Base-by-base conservation (phyloP, 352 stramenopile genomes). In the Globisporangium perplexum region DNA sequence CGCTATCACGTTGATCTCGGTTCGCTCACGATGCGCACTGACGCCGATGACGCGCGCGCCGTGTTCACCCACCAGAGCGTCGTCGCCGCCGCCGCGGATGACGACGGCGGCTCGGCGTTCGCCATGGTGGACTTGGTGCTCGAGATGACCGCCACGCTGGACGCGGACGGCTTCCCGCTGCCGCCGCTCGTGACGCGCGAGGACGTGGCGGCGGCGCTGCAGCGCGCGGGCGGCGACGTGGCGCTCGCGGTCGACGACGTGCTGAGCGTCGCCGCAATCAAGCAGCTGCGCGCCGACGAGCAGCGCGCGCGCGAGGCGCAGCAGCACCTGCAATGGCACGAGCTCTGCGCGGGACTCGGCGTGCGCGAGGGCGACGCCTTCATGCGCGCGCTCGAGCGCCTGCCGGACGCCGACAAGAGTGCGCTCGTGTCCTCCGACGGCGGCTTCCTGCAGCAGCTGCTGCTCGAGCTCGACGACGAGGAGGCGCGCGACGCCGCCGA, bases 371-470 rank as follows among this genome's bases (percentile, higher is more conserved):
- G 68, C 63, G 71, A 74, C 24, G 71, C 66, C 15, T 86, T 90
- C 52, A 56, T 90, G 30, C 33, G 49, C n/a, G 63, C 74, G 5
- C 39, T 88, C 1, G 56, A 81, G 31, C 54, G 62, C n/a, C 57
- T 88, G 47, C 56, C 71, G 1, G 62, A 80, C 14, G 43, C 52
- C 8, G 77, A 90, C 43, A 60, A 62, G 8, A 59, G 77, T 43
- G 66, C 66, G 4, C 54, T 83, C 7, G 53, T 87, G 7, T 61
- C 62, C 14, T 68, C 63, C 1, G 67, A 87, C 42, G 76, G 78
- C 47, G 72, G 67, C 0, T 90, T 87, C 36, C 68, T 90, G 30
- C 77, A 90, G 65, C 77, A 80, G 26, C 49, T 90, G 23, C 53
- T 88, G 44, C 58, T 84, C n/a, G 59, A 65, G 54, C 47, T 88